Evolutionary conservation across 768 basidiomycete genomes (phyloP), one percentile per base, ranked within the genome.

Genomic region (Mycena kentingensis): DNA sequence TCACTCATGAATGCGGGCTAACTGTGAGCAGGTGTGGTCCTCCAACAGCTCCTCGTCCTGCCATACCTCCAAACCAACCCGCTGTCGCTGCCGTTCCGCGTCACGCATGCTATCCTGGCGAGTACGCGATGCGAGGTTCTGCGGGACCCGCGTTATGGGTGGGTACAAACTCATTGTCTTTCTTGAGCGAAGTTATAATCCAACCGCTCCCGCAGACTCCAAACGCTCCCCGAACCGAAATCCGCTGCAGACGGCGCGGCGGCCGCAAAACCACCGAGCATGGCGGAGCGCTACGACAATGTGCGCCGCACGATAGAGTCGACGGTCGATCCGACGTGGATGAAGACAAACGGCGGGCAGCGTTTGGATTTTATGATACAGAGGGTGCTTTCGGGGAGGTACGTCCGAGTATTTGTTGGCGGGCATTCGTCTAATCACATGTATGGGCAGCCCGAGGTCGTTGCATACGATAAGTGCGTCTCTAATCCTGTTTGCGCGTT

Each of bases 1-100:
- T n/a, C n/a, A n/a, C n/a, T n/a, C n/a, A n/a, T n/a, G n/a, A n/a
- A n/a, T n/a, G n/a, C n/a, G n/a, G n/a, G n/a, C n/a, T n/a, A n/a
- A n/a, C n/a, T 11, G 32, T 34, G n/a, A 11, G 32, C 32, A 69
- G 67, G 67, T 26, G 49, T 63, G 5, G 45, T 69, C 38, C 43
- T 55, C 5, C 67, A 69, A 44, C 62, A 67, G 28, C 50, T 69
- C 19, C 51, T 68, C 21, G 58, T 69, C 16, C 52, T 69, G 4
- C 67, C 65, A 15, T 58, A 60, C 36, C 64, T 63, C 46, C 51
- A 61, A 1, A 53, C 57, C 1, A 31, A 64, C 5, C 65, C 67
- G 18, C 38, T 39, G 1, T 29, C 55, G 18, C 51, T 67, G 19
- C 58, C 54, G 16, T 69, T 69, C 53, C 65, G 56, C 24, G 47